A percentile compares a stretch with the other conserved stretches of the same genome.
Conservation (phyloP, 805 yeast species). For the Tetrapisispora pingtungensis region DNA sequence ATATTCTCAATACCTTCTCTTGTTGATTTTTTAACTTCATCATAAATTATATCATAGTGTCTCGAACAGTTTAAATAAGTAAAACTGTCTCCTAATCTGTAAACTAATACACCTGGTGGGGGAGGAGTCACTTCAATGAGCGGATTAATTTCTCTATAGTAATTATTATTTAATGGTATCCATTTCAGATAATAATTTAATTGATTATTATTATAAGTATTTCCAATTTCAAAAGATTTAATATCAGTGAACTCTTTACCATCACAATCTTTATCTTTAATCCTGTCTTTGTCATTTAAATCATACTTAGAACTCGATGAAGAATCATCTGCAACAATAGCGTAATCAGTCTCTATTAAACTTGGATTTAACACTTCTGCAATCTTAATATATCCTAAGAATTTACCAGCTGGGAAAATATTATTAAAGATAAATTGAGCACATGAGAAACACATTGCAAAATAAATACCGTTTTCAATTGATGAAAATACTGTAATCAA, state of each 20-base stretch:
- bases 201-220: constrained; percentile 2
- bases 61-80: constrained; percentile 72
- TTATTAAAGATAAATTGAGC: constrained; percentile 64
- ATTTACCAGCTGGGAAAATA: constrained; percentile 72
- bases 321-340: neutral
- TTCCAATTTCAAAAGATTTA: neutral
- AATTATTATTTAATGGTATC: constrained; percentile 46
- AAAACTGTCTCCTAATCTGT: constrained; percentile 71
- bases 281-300: neutral
- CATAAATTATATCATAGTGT: constrained; percentile 60
- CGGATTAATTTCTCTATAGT: constrained; percentile 40
- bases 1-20: constrained; percentile 44
- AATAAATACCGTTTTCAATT: constrained; percentile 84
- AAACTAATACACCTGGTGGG: constrained; percentile 85
- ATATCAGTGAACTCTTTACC: neutral
- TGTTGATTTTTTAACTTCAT: constrained; percentile 52
- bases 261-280: neutral
- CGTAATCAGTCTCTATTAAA: neutral
- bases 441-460: constrained; percentile 76
- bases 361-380: constrained; percentile 3
- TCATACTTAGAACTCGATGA: neutral
- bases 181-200: constrained; percentile 48
- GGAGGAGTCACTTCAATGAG: constrained; percentile 58
- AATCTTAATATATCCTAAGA: constrained; percentile 58
- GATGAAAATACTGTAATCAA: constrained; percentile 66